Evolutionary conservation across 495 filamentous ascomycete species (phyloP).

Genomic region (Arthonia radiata): DNA sequence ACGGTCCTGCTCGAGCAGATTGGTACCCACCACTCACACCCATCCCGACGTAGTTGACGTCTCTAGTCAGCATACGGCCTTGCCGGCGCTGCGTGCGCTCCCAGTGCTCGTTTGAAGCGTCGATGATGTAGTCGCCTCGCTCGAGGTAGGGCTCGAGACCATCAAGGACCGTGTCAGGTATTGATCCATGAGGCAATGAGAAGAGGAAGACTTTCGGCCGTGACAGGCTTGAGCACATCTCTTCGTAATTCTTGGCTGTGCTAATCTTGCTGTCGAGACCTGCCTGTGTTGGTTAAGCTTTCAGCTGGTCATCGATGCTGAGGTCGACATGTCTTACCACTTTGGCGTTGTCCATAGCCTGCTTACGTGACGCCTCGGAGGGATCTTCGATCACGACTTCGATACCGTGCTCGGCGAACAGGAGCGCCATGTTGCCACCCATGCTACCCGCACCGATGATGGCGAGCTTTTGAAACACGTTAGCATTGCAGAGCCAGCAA

Average conservation of each 20-base stretch:
- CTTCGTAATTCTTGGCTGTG: constrained; percentile 3
- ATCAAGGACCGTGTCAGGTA: constrained; percentile 37
- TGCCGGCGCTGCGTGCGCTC: constrained; percentile 40
- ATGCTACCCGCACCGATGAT: constrained; percentile 42
- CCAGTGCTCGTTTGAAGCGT: constrained; percentile 49
- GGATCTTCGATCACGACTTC: constrained; percentile 37
- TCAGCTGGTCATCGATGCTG: too few relatives aligned
- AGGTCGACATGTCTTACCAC: too few relatives aligned
- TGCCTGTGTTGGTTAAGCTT: constrained; percentile 13
- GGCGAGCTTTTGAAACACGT: constrained; percentile 30
- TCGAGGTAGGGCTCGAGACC: constrained; percentile 29
- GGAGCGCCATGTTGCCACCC: constrained; percentile 39
- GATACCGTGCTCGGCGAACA: constrained; percentile 35
- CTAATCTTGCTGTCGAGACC: constrained; percentile 12
- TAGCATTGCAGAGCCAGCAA: too few relatives aligned
- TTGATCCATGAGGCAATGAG: constrained; percentile 41
- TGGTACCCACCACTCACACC: constrained; percentile 51
- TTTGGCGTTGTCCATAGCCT: constrained; percentile 21
- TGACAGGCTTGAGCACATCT: constrained; percentile 5
- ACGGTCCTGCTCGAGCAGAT: constrained; percentile 36
- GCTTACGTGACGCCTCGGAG: too few relatives aligned
- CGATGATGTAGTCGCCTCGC: constrained; percentile 42
- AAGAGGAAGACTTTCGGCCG: constrained; percentile 32
- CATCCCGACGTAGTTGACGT: constrained; percentile 38
- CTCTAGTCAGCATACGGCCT: constrained; percentile 24